Evolutionary conservation across 2,329 filamentous ascomycete species (phyloP).

Genomic region (Phialocephala sp.): DNA sequence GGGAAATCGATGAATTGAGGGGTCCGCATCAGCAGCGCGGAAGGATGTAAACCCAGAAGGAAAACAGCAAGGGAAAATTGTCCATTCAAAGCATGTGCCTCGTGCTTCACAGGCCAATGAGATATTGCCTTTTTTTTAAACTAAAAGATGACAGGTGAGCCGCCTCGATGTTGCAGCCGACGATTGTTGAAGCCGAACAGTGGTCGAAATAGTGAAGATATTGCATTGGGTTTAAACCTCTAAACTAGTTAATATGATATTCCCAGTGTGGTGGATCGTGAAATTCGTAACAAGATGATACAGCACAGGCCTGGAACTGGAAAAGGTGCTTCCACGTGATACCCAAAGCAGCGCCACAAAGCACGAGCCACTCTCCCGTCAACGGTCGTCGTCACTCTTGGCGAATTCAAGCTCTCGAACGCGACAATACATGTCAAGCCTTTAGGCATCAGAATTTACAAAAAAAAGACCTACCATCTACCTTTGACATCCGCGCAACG

Average conservation of each 20-base stretch:
- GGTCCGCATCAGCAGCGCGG: no score
- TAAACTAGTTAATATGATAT: no score
- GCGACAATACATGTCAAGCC: neutral
- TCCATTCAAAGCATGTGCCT: neutral
- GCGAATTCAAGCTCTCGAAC: neutral
- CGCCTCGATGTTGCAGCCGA: neutral
- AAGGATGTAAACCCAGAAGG: neutral
- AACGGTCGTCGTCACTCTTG: neutral
- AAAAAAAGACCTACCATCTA: neutral
- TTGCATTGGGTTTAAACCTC: no score
- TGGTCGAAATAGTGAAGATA: no score
- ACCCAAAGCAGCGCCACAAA: neutral
- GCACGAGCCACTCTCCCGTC: no score
- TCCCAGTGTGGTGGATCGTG: no score
- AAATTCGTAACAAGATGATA: no score
- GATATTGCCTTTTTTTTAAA: neutral
- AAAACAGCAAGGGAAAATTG: no score
- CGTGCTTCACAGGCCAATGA: neutral
- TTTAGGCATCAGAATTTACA: conserved; percentile 5
- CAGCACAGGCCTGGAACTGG: no score
- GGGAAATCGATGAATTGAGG: no score
- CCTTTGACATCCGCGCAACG: neutral
- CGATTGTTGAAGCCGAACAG: no score
- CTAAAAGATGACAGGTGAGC: neutral
- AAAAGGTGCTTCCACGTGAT: no score